Evolutionary conservation across 1,139 yeast species (phyloP).

Genomic region (Scheffersomyces insectosa): DNA sequence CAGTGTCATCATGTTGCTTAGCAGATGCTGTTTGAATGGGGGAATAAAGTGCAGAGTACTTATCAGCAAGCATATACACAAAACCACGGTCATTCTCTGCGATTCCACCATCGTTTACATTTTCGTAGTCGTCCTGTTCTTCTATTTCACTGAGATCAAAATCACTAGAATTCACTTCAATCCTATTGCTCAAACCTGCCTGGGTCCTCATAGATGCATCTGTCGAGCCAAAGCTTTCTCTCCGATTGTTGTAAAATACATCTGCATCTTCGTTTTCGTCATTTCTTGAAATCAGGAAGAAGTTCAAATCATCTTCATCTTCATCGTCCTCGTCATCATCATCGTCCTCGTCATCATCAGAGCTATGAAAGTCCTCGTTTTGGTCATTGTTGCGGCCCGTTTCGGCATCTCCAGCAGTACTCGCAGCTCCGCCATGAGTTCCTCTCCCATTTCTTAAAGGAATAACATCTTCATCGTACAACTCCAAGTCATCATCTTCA

Average conservation of each 20-base stretch:
- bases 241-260: constrained; percentile 23
- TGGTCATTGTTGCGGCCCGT: constrained; percentile 6
- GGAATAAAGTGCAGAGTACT: no score
- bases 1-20: no score
- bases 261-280: constrained; percentile 12
- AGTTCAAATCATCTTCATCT: constrained; percentile 5
- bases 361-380: constrained; percentile 1
- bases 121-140: constrained; percentile 2
- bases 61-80: background rate
- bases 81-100: background rate
- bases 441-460: background rate
- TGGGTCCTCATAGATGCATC: constrained; percentile 8
- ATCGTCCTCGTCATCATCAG: constrained; percentile 1
- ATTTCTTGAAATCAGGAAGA: constrained; percentile 3
- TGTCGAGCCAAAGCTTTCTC: constrained; percentile 22
- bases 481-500: background rate
- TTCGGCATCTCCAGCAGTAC: background rate
- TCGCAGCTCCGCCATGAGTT: background rate
- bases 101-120: background rate
- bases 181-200: constrained; percentile 12
- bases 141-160: constrained; percentile 10
- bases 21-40: no score
- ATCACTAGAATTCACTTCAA: constrained; percentile 2
- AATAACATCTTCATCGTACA: background rate
- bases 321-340: constrained; percentile 1